Conservation (phyloP, 2,329 filamentous ascomycete species). For the Hymenoscyphus linearis region DNA sequence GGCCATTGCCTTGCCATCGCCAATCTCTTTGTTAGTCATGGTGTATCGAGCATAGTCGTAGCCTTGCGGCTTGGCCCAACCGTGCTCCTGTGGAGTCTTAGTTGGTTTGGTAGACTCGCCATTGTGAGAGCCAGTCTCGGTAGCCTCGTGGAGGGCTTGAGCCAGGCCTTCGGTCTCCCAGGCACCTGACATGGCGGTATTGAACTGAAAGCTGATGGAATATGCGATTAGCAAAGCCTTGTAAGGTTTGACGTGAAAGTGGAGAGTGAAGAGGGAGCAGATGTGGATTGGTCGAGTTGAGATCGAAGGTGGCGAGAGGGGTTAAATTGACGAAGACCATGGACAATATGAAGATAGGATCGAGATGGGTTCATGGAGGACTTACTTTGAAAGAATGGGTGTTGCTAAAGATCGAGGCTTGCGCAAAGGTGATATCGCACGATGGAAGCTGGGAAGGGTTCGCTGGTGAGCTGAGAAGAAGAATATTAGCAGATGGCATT, state of each 20-base stretch:
- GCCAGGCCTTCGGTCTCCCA: slow-evolving; percentile 28
- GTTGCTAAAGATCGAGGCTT: too few relatives aligned
- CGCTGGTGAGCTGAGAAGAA: too few relatives aligned
- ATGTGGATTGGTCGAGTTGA: too few relatives aligned
- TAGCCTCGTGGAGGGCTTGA: slow-evolving; percentile 30
- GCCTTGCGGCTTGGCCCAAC: slow-evolving; percentile 26
- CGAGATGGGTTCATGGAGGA: too few relatives aligned
- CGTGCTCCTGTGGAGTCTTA: slow-evolving; percentile 28
- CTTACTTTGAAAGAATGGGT: too few relatives aligned
- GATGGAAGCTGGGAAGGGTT: too few relatives aligned
- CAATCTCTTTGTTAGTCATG: slow-evolving; percentile 26
- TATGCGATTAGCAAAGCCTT: neutral
- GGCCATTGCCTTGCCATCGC: slow-evolving; percentile 12
- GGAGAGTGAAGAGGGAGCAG: too few relatives aligned
- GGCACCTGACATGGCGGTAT: slow-evolving; percentile 16
- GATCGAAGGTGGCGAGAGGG: too few relatives aligned
- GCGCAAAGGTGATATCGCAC: too few relatives aligned
- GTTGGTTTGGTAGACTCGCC: slow-evolving; percentile 4
- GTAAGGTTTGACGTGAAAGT: neutral
- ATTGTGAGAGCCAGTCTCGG: slow-evolving; percentile 2
- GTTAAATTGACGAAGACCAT: too few relatives aligned
- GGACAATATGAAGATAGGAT: too few relatives aligned
- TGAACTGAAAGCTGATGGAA: neutral
- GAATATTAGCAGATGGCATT: too few relatives aligned
- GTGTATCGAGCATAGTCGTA: slow-evolving; percentile 31